Percentiles rank a stretch among this genome's conserved stretches.
Evolutionary conservation across 495 filamentous ascomycete genomes (phyloP).

Genomic region (Trichoderma erinaceum): DNA sequence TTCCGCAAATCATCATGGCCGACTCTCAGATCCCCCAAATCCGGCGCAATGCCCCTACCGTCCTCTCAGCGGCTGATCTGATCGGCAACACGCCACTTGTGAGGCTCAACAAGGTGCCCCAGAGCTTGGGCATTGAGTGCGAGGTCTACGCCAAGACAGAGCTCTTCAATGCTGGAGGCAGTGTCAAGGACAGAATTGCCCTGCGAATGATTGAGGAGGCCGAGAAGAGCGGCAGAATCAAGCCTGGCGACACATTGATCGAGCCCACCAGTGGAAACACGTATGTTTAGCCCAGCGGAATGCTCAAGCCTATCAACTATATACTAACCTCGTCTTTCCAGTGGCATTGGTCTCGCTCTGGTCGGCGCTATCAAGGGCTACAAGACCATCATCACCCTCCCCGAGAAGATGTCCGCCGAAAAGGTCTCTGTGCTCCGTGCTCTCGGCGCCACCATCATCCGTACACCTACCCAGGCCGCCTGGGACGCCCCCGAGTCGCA

Average conservation of each 20-base stretch:
- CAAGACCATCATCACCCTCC: slow-evolving; percentile 96
- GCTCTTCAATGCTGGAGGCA: slow-evolving; percentile 95
- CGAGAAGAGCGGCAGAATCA: slow-evolving; percentile 84
- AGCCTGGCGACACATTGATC: slow-evolving; percentile 93
- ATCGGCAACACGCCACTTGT: slow-evolving; percentile 97
- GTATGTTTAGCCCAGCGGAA: slow-evolving; percentile 36
- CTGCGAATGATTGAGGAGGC: slow-evolving; percentile 97
- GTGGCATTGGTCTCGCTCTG: slow-evolving; percentile 89
- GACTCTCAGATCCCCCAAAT: slow-evolving; percentile 10
- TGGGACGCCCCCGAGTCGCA: slow-evolving; percentile 93
- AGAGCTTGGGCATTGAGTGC: slow-evolving; percentile 79
- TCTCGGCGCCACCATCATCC: slow-evolving; percentile 93
- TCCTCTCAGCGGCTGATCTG: slow-evolving; percentile 43
- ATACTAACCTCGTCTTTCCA: slow-evolving; percentile 28
- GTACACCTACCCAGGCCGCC: slow-evolving; percentile 92
- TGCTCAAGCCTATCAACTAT: slow-evolving; percentile 15
- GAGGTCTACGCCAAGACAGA: slow-evolving; percentile 94
- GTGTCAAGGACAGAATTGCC: slow-evolving; percentile 96
- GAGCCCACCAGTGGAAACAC: slow-evolving; percentile 98
- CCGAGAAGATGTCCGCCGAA: slow-evolving; percentile 98
- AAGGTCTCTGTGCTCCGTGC: slow-evolving; percentile 93
- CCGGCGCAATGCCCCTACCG: slow-evolving; percentile 22
- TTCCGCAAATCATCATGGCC: not conserved
- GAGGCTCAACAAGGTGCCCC: slow-evolving; percentile 82
- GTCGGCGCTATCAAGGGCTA: slow-evolving; percentile 95